These are phyloP conservation scores for Xylariaceae sp. DNA, from an alignment of 2,329 filamentous ascomycete genomes.

Conservation along the genomic window DNA sequence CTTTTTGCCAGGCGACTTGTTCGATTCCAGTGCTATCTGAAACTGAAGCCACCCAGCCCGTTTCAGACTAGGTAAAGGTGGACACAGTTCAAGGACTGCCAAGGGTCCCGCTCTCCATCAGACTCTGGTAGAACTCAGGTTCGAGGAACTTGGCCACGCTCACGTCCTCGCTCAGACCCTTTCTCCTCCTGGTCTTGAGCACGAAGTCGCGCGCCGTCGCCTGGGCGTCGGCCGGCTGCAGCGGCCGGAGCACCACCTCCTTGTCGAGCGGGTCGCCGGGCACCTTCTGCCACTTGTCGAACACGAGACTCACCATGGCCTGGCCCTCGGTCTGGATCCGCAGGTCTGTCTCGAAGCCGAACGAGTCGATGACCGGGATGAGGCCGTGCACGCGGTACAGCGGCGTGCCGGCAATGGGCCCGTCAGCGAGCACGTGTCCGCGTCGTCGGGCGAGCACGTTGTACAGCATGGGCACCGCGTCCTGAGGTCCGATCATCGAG, in stretches of 20 bases:
- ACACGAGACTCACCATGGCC: conserved; percentile 84
- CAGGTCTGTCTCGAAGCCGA: conserved; percentile 96
- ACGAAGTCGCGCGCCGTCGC: conserved; percentile 94
- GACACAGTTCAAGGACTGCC: conserved; percentile 46
- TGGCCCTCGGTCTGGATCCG: conserved; percentile 93
- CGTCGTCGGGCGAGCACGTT: conserved; percentile 83
- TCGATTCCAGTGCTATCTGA: too few relatives aligned
- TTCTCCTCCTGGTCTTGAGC: conserved; percentile 86
- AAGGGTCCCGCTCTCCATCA: conserved; percentile 84
- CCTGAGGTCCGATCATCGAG: conserved; percentile 86
- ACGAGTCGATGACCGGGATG: conserved; percentile 93
- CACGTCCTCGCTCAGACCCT: conserved; percentile 92
- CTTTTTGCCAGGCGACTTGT: too few relatives aligned
- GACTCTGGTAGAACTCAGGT: conserved; percentile 80
- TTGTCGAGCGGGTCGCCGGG: conserved; percentile 92
- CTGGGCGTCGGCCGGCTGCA: conserved; percentile 84
- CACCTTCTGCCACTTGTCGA: conserved; percentile 93
- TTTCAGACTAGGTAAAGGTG: too few relatives aligned
- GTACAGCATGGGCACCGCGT: conserved; percentile 83
- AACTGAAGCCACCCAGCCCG: too few relatives aligned
- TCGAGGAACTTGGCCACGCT: conserved; percentile 95
- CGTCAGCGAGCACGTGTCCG: conserved; percentile 91
- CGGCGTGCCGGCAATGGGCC: conserved; percentile 87
- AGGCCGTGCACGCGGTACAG: conserved; percentile 87
- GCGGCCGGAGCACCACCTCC: conserved; percentile 71